phyloP scores from a whole-genome alignment of 208 protist species.

The Acanthamoeba royreba region DNA sequence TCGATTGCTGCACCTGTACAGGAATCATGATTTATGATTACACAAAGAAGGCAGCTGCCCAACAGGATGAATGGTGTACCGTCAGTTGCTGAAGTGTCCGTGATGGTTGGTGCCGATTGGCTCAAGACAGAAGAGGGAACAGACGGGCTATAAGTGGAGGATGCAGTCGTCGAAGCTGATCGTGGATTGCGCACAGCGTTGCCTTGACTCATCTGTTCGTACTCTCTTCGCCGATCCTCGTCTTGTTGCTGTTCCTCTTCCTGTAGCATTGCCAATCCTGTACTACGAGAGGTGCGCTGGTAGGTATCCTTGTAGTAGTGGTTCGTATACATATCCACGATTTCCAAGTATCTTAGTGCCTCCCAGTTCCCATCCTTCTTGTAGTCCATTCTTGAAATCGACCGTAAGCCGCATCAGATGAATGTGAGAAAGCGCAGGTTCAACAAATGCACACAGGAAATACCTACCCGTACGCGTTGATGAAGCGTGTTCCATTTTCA shows the following conservation, averaged over 20 bases:
- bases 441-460: not conserved
- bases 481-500: not conserved
- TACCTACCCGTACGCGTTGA: not conserved
- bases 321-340: not conserved
- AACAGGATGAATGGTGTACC: not conserved
- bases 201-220: not conserved
- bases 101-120: too few relatives aligned
- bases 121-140: too few relatives aligned
- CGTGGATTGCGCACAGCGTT: not conserved
- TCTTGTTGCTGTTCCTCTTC: not conserved
- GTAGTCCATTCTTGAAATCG: not conserved
- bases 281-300: too few relatives aligned
- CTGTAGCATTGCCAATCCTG: too few relatives aligned
- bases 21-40: not conserved
- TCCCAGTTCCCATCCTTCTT: not conserved
- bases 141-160: too few relatives aligned
- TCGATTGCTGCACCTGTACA: not conserved
- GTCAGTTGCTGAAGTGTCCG: too few relatives aligned
- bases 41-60: not conserved
- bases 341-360: not conserved
- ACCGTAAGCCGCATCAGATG: not conserved
- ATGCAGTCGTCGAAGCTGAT: not conserved
- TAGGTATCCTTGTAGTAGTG: not conserved
- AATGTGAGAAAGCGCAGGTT: not conserved
- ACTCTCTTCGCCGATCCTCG: not conserved